Base-by-base conservation (phyloP, 768 basidiomycete species). In the Auricularia heimuer region DNA sequence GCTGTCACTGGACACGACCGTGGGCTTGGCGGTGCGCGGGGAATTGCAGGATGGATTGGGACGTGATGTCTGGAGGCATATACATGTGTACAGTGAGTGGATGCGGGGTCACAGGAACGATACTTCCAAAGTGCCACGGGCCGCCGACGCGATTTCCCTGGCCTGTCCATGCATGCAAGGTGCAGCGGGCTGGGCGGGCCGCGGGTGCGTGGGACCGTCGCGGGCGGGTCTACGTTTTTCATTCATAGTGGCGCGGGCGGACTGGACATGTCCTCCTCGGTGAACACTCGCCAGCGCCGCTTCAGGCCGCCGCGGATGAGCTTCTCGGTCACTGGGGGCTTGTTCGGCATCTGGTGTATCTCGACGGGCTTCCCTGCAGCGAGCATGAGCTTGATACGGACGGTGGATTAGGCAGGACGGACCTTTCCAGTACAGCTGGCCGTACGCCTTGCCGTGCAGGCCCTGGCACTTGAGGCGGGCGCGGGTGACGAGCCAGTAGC, bases 371-470 rank as follows among this genome's bases (percentile, higher is more conserved):
- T 29, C 18, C 56, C 56, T 60, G 34, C 14, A 4, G 24, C 56
- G 14, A 29, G 56, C 24, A 60, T 29, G 29, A 60, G 54, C 54
- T 10, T 18, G n/a, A 8, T 8, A 1, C 33, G 56, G 24, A 29
- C 56, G 24, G 56, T 35, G 21, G 16, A 24, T 61, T 2, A 11
- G 4, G 34, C 47, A 47, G 60, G 35, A 76, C 85, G 65, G 63
- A 92, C 92, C 90, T 78, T 81, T 85, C 90, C 91, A 94, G 64
- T 85, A 80, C 3, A 93, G 76, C 66, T 79, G 78, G 6, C 92
- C 92, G 92, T 92, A 94, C 18, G 84, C 91, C 73, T 87, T 92
- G 2, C 92, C 92, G 69, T 92, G 88, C 34, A 74, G 78, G 34
- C 90, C 90, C 68, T 86, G 85, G 54, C 78, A 77, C 74, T 92